These are phyloP conservation scores for Kwoniella shandongensis DNA, from an alignment of 768 basidiomycete species.

Conservation along the genomic window DNA sequence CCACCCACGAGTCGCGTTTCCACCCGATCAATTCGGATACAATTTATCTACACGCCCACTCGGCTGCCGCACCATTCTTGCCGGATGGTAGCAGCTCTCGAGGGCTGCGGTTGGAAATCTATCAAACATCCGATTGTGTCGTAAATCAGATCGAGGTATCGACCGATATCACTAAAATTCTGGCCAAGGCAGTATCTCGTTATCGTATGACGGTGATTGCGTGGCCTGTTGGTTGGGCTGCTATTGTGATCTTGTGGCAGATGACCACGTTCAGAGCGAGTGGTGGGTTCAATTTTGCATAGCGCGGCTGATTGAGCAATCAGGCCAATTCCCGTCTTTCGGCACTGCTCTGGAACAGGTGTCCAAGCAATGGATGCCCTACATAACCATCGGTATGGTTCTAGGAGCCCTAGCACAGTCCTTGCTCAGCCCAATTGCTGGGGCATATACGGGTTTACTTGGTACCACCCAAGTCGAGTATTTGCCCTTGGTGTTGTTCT, in stretches of 20 bases:
- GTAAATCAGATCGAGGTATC: slow-evolving; percentile 58
- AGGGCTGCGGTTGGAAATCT: slow-evolving; percentile 30
- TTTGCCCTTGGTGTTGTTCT: slow-evolving; percentile 9
- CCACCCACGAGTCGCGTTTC: slow-evolving; percentile 66
- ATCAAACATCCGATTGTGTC: slow-evolving; percentile 56
- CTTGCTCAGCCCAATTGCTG: neutral
- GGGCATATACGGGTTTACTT: neutral
- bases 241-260: neutral
- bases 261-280: neutral
- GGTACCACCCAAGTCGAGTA: slow-evolving; percentile 4
- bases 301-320: neutral
- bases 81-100: slow-evolving; percentile 14
- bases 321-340: slow-evolving; percentile 27
- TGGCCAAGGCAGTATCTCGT: slow-evolving; percentile 70
- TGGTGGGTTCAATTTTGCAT: slow-evolving; percentile 9
- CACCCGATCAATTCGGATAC: slow-evolving; percentile 51
- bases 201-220: slow-evolving; percentile 71
- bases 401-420: neutral
- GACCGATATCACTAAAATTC: slow-evolving; percentile 69
- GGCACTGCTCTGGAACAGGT: slow-evolving; percentile 10
- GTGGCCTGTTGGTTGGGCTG: slow-evolving; percentile 65
- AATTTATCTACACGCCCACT: slow-evolving; percentile 38
- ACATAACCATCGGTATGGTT: slow-evolving; percentile 56
- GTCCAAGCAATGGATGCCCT: slow-evolving; percentile 46
- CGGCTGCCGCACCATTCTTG: slow-evolving; percentile 44